These are phyloP conservation scores for Blepharisma undulans DNA, from an alignment of 169 alveolate genomes.

Conservation along the genomic window DNA sequence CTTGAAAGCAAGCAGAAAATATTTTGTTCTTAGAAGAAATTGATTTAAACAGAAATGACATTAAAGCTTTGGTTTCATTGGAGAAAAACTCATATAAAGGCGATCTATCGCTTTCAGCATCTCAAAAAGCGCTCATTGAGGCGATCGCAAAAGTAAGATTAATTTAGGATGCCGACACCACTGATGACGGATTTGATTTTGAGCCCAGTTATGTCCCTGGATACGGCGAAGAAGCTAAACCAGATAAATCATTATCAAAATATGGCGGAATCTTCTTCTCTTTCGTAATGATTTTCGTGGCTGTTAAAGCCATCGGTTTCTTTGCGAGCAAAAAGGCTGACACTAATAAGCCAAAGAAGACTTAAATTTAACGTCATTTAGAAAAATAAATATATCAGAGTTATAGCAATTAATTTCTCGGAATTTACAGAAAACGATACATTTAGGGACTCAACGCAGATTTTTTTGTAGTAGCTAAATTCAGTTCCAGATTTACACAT, in stretches of 20 bases:
- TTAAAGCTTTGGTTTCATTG: not conserved
- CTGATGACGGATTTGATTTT: not conserved
- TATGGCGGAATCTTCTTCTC: not conserved
- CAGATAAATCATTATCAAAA: not conserved
- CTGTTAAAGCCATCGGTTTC: not conserved
- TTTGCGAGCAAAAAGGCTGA: not conserved
- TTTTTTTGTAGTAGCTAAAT: not conserved
- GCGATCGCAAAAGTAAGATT: not conserved
- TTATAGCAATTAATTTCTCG: not conserved
- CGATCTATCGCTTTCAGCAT: not conserved
- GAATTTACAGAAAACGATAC: not conserved
- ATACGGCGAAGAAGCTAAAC: not conserved
- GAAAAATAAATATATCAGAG: not conserved
- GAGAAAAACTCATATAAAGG: not conserved
- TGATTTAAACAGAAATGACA: not conserved
- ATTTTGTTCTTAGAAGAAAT: not conserved
- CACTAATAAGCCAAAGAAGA: not conserved
- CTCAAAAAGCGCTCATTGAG: not conserved
- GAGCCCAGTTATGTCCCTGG: not conserved
- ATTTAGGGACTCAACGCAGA: not conserved
- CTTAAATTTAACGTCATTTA: not conserved
- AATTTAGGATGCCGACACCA: not conserved
- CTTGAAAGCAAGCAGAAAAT: not conserved
- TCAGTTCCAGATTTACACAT: not conserved
- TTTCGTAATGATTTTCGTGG: not conserved